Evolutionary conservation across 306 rosid species (phyloP), one percentile per base, ranked within the genome.

Genomic region (Gastrolobium villosum): DNA sequence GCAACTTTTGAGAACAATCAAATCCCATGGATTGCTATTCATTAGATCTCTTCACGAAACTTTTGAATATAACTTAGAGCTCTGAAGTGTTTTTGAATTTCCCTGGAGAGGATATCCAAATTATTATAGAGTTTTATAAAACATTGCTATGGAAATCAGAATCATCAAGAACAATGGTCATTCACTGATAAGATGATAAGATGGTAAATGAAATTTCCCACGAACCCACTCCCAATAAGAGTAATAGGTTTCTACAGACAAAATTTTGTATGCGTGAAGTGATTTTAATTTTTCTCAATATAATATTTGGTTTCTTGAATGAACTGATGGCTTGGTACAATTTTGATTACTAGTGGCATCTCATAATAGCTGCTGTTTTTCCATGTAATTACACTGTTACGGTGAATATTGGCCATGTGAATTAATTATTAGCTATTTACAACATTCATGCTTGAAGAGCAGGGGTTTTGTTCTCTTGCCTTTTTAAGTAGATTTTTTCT

Each of bases 41-140:
- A 67, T 15, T 10, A 20, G 26, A 78, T 13, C 31, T 7, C 79
- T 46, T 69, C 77, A 36, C 8, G 48, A 70, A 70, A 79, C 20
- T 52, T 34, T 36, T 70, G 50, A 53, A 9, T 49, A 11, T 39
- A 31, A 26, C 64, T 30, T 26, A 35, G 45, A 32, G 71, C 37
- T 49, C 53, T 63, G 70, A 46, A 57, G 52, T 45, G 20, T 4
- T 45, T 10, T 71, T 20, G 64, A 44, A 71, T 71, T 20, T 50
- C 32, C 28, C 8, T 70, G 64, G 45, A 46, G 41, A 75, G 37
- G 50, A 49, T 30, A 36, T 62, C 13, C 63, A 70, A 52, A 50
- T 10, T 70, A 26, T 30, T 20, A 20, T 9, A n/a, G 65, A 31
- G 59, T 48, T 69, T 69, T 65, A 43, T 41, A 48, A 14, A 31